Evolutionary conservation across 2,329 filamentous ascomycete genomes (phyloP).

Genomic region (Colletotrichum sp.): DNA sequence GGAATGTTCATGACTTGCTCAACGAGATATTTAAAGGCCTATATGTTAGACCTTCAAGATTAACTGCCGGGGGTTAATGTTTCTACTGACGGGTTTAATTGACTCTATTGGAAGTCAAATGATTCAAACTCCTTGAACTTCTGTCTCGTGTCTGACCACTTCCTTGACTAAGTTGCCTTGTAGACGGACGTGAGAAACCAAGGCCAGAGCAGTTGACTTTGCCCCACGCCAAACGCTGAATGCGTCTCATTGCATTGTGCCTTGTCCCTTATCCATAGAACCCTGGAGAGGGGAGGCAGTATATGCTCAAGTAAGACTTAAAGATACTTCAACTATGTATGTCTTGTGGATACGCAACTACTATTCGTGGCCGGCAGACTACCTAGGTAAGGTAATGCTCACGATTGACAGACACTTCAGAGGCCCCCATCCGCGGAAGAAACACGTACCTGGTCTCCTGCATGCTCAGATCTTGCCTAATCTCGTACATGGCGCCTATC

Average conservation of each 20-base stretch:
- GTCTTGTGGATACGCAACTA: not conserved
- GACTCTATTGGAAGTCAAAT: not conserved
- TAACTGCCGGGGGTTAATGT: not conserved
- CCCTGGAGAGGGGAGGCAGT: not conserved
- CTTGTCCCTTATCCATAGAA: not conserved
- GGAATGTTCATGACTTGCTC: not conserved
- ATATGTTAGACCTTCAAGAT: not conserved
- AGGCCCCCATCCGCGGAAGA: not conserved
- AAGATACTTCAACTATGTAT: not conserved
- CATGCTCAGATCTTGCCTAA: constrained; percentile 3
- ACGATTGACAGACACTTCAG: not conserved
- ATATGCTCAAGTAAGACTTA: not conserved
- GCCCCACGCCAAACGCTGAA: not conserved
- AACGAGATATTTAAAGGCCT: not conserved
- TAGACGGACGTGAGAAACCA: not conserved
- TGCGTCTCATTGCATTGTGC: not conserved
- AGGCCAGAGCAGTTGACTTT: not conserved
- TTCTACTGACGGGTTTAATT: not conserved
- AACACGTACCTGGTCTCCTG: not conserved
- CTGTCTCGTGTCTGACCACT: not conserved
- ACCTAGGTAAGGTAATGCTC: not conserved
- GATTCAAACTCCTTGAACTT: not conserved
- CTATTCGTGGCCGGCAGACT: not conserved
- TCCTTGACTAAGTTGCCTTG: not conserved
- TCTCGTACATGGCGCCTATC: not conserved